These are phyloP conservation scores for Camelina laxa DNA, from an alignment of 345 rosid species.

Conservation along the genomic window DNA sequence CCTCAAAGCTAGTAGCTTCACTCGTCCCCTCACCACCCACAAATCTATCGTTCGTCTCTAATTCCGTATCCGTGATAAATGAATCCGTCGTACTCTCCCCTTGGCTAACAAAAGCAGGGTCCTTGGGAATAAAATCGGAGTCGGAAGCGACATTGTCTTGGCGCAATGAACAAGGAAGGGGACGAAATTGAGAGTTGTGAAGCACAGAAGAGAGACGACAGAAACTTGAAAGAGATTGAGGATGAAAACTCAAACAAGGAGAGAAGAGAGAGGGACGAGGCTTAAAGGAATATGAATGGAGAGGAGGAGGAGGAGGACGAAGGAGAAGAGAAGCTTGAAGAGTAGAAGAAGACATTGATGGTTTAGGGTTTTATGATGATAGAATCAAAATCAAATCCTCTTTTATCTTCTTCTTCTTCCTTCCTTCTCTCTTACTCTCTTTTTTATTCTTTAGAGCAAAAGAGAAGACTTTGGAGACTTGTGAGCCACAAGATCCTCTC, in stretches of 20 bases:
- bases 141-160: slow-evolving; percentile 58
- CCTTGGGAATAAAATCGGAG: slow-evolving; percentile 42
- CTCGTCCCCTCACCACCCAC: slow-evolving; percentile 29
- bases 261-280: slow-evolving; percentile 22
- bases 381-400: slow-evolving; percentile 3
- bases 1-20: slow-evolving; percentile 28
- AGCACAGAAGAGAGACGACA: slow-evolving; percentile 36
- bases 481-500: slow-evolving; percentile 39
- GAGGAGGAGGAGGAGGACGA: slow-evolving; percentile 45
- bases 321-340: slow-evolving; percentile 77
- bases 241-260: slow-evolving; percentile 32
- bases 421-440: not conserved
- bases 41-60: slow-evolving; percentile 20
- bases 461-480: slow-evolving; percentile 38
- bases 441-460: slow-evolving; percentile 5
- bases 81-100: slow-evolving; percentile 27
- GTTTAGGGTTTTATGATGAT: slow-evolving; percentile 52
- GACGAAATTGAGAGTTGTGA: slow-evolving; percentile 31
- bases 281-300: slow-evolving; percentile 27
- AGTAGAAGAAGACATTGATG: slow-evolving; percentile 54
- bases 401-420: slow-evolving; percentile 11
- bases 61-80: slow-evolving; percentile 28
- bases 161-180: slow-evolving; percentile 59
- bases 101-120: slow-evolving; percentile 1
- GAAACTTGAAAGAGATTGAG: slow-evolving; percentile 33